Base-by-base conservation (phyloP, 2,329 filamentous ascomycete genomes). In the Lomentospora prolificans region DNA sequence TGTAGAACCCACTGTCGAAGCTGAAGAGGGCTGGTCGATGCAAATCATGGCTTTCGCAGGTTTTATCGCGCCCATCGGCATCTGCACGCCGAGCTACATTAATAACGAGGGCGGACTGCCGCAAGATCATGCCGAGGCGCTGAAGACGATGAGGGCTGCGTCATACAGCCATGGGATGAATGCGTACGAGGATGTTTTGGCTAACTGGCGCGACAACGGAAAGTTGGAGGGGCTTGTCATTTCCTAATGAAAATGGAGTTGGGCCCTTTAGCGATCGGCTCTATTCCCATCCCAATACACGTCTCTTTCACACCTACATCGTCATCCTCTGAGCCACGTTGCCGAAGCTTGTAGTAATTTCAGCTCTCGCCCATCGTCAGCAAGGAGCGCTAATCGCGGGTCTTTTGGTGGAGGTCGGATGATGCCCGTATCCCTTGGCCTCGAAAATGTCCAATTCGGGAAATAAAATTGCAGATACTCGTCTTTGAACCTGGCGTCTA, bases 11-110 rank as follows among this genome's bases (percentile, higher is more conserved):
- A 75, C 70, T 0, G 54, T 57, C 3, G 69, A 71, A 24, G 77
- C 70, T 0, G 75, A 79, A 61, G 71, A 78, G 53, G 70, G 64
- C 2, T 82, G 77, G 76, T 66, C 70, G 1, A 60, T 61, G 24
- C 61, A 66, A 51, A 69, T 76, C 46, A 62, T 75, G 61, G 63
- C 63, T 53, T 67, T 69, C 1, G 74, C 74, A 0, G 65, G 64
- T 6, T 68, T 69, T 27, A 70, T 74, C 39, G 69, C 70, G 0
- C 67, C 67, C 6, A 56, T 76, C 19, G 62, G 64, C 4, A 69
- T 75, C 12, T 84, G 80, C 64, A 80, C 78, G n/a, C 79, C 79
- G 0, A 70, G 75, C 10, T 82, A 81, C 60, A 65, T 75, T 39
- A 82, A 78, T 51, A 65, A 62, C 22, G 75, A 81, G 63, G 74